A percentile compares a stretch with the other conserved stretches of the same genome.
Evolutionary conservation across 768 basidiomycete genomes (phyloP).

Genomic region (Naganishia onofrii): DNA sequence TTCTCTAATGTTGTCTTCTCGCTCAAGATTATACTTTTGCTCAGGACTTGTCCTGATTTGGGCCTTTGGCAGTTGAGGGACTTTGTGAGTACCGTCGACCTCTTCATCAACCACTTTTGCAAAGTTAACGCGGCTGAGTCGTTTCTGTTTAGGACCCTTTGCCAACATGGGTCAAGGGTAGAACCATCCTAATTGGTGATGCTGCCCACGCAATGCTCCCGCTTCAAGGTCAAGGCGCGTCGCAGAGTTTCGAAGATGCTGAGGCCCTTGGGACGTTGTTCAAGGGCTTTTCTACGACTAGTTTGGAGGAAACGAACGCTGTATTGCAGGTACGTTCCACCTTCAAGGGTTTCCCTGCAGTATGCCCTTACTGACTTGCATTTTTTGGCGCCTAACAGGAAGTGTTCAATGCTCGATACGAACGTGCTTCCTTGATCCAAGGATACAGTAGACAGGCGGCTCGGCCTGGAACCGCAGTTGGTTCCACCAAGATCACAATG

Average conservation of each 20-base stretch:
- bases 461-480: conserved; percentile 3
- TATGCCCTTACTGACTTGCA: too few species aligned
- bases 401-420: conserved; percentile 21
- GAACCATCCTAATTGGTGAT: conserved; percentile 27
- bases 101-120: not conserved
- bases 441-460: conserved; percentile 17
- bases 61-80: conserved; percentile 4
- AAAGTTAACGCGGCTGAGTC: conserved; percentile 1
- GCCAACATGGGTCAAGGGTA: conserved; percentile 26
- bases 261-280: conserved; percentile 4
- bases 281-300: not conserved
- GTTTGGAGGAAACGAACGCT: not conserved
- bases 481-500: conserved; percentile 26
- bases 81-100: not conserved
- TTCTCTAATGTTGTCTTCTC: not conserved
- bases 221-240: conserved; percentile 29
- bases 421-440: conserved; percentile 28
- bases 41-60: not conserved
- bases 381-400: conserved; percentile 10
- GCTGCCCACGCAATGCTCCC: conserved; percentile 32
- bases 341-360: not conserved
- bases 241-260: conserved; percentile 28
- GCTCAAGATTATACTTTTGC: not conserved
- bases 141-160: conserved; percentile 13
- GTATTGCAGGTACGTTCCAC: not conserved